phyloP scores from a whole-genome alignment of 805 yeast genomes.

The Saccharomycopsis sp. region DNA sequence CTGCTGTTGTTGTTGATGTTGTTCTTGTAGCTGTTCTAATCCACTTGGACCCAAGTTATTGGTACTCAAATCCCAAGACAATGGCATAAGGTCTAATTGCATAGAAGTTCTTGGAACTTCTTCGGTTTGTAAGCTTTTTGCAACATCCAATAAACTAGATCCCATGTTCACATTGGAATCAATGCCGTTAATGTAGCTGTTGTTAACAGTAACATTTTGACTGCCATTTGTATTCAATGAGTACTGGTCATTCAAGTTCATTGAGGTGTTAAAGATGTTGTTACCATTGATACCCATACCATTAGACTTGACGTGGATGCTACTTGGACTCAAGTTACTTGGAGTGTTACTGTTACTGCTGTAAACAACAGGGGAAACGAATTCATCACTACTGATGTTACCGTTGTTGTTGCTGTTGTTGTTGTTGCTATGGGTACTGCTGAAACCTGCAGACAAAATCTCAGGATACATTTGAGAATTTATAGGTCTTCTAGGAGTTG shows the following conservation, averaged over 20 bases:
- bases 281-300: neutral
- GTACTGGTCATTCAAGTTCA: neutral
- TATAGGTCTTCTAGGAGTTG: slow-evolving; percentile 15
- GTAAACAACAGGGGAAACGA: slow-evolving; percentile 3
- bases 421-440: neutral
- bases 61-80: slow-evolving; percentile 9
- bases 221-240: neutral
- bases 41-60: neutral
- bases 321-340: neutral
- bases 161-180: neutral
- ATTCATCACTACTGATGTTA: neutral
- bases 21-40: neutral
- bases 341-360: neutral
- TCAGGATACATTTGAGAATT: neutral
- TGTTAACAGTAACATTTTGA: neutral
- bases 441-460: slow-evolving; percentile 1
- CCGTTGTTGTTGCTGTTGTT: neutral
- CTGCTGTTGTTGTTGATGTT: neutral
- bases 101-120: slow-evolving; percentile 13
- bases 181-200: neutral
- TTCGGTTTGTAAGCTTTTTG: neutral
- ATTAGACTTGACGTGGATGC: slow-evolving; percentile 2
- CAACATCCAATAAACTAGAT: neutral
- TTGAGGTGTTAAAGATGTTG: neutral
- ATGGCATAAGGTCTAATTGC: slow-evolving; percentile 12